Evolutionary conservation across 306 rosid genomes (phyloP).

Genomic region (Rosa lucieae): DNA sequence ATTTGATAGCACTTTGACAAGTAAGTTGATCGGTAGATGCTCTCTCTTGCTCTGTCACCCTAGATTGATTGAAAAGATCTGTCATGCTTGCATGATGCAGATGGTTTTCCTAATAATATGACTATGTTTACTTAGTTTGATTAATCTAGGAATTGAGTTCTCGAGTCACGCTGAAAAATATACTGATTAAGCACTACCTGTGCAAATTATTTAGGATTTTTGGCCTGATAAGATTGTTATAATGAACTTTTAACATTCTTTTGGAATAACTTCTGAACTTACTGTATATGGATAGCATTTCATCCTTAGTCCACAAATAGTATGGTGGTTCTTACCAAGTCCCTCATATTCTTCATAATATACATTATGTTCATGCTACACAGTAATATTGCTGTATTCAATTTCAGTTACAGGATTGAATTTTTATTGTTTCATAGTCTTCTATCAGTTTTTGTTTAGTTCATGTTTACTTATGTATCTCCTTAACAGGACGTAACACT

Average conservation of each 20-base stretch:
- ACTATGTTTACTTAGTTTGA: background rate
- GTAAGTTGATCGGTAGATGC: background rate
- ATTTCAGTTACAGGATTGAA: background rate
- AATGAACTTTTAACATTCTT: background rate
- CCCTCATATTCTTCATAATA: background rate
- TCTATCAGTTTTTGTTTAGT: slow-evolving; percentile 18
- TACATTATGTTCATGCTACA: no score
- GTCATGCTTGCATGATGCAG: background rate
- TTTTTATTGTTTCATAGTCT: background rate
- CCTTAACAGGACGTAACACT: slow-evolving; percentile 76
- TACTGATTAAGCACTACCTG: background rate
- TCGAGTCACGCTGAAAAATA: no score
- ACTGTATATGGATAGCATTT: background rate
- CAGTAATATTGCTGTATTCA: no score
- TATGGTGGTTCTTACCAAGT: background rate
- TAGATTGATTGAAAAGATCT: background rate
- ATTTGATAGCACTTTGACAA: background rate
- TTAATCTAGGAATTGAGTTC: background rate
- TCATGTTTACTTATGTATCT: background rate
- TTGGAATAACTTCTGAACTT: slow-evolving; percentile 4
- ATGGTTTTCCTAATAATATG: background rate
- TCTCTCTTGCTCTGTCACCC: background rate
- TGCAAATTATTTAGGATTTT: background rate
- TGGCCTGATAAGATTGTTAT: background rate
- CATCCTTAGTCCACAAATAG: background rate